Conservation (phyloP, 257 asterid species). For the Nemophila menziesii region DNA sequence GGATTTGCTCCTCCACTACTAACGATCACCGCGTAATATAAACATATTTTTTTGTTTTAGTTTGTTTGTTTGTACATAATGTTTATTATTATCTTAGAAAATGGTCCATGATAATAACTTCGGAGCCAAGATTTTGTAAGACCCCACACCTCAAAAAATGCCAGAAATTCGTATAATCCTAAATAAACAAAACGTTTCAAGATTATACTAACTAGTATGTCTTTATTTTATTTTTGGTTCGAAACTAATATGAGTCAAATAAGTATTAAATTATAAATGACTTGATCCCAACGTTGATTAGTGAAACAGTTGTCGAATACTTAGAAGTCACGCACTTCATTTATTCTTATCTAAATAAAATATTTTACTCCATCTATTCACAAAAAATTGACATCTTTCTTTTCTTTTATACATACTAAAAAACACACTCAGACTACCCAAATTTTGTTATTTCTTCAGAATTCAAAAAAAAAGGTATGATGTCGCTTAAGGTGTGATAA, state of each 20-base stretch:
- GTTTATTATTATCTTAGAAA: background rate
- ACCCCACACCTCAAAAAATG: slow-evolving; percentile 7
- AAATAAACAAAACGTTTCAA: slow-evolving; percentile 5
- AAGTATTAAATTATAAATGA: slow-evolving; percentile 7
- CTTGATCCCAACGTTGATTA: slow-evolving; percentile 2
- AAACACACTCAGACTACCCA: no score
- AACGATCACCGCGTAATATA: no score
- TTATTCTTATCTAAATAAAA: no score
- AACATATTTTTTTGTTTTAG: no score
- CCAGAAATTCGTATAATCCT: slow-evolving; percentile 11
- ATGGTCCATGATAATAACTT: background rate
- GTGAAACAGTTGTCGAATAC: slow-evolving; percentile 5
- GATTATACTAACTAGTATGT: background rate
- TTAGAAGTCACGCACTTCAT: no score
- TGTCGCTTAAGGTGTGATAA: no score
- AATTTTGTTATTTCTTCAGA: no score
- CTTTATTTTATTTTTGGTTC: no score
- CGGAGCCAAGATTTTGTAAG: slow-evolving; percentile 3
- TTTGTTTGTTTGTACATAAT: background rate
- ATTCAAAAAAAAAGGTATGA: no score
- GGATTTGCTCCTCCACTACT: background rate
- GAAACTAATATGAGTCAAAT: slow-evolving; percentile 9
- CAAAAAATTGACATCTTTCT: no score
- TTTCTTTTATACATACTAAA: no score
- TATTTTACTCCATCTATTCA: no score